phyloP scores from a whole-genome alignment of 129 eudicot genomes.

The Erigeron canadensis region DNA sequence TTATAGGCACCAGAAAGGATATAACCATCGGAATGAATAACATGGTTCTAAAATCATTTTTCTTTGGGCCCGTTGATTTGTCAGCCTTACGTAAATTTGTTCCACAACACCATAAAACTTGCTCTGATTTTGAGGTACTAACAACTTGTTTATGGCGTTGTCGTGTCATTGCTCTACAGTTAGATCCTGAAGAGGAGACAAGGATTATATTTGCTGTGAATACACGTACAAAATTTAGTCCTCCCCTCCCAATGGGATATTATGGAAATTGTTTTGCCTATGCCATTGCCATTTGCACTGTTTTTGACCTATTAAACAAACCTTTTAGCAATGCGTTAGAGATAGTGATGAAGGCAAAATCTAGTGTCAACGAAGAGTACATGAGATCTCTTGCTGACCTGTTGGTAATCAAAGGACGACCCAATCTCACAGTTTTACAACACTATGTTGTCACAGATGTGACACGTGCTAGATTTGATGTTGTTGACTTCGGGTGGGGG shows the following conservation, averaged over 20 bases:
- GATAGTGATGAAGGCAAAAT: neutral
- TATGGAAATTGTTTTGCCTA: neutral
- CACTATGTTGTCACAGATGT: too few species aligned
- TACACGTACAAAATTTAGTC: neutral
- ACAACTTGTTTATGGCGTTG: neutral
- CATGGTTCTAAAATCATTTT: neutral
- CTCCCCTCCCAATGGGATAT: neutral
- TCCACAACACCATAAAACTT: neutral
- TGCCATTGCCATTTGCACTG: neutral
- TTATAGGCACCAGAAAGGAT: neutral
- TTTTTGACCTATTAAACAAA: neutral
- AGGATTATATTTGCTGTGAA: neutral
- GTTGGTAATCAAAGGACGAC: neutral
- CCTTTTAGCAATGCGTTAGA: neutral
- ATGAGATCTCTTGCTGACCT: neutral
- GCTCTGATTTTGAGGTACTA: neutral
- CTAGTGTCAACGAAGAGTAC: neutral
- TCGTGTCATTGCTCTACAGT: neutral
- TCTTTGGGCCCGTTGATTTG: neutral
- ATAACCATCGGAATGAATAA: neutral
- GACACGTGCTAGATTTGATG: too few species aligned
- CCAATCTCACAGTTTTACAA: neutral
- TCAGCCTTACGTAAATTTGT: conserved; percentile 4
- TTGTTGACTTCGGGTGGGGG: too few species aligned
- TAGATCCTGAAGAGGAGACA: neutral